Evolutionary conservation across 2,329 filamentous ascomycete genomes (phyloP).

Genomic region (Pseudogymnoascus sp.): DNA sequence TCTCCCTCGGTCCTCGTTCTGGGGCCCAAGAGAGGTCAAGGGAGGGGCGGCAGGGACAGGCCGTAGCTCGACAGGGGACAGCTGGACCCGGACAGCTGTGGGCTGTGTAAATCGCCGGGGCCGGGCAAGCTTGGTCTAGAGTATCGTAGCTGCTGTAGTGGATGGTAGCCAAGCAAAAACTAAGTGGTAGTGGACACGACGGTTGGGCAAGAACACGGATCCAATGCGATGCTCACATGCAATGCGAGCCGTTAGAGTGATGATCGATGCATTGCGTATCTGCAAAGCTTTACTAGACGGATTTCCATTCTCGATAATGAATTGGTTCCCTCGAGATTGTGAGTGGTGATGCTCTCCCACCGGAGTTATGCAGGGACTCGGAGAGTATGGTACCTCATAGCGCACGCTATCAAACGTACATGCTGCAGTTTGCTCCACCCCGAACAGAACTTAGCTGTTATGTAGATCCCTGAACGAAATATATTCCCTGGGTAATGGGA

Average conservation of each 20-base stretch:
- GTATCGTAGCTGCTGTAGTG: neutral
- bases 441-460: neutral
- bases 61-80: slow-evolving; percentile 4
- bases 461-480: neutral
- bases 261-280: neutral
- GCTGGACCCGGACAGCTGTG: neutral
- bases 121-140: slow-evolving; percentile 3
- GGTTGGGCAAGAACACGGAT: neutral
- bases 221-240: neutral
- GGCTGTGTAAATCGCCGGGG: neutral
- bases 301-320: neutral
- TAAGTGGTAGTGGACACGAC: neutral
- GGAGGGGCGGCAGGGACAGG: neutral
- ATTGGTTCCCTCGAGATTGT: neutral
- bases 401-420: neutral
- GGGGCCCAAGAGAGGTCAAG: neutral
- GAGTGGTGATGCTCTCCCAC: neutral
- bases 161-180: neutral
- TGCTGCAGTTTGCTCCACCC: neutral
- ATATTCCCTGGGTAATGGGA: neutral
- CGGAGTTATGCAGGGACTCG: neutral
- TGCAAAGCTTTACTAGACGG: neutral
- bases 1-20: neutral
- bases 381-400: neutral
- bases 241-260: neutral